Conservation (phyloP, 2,329 filamentous ascomycete genomes). For the Scedosporium apiospermum region DNA sequence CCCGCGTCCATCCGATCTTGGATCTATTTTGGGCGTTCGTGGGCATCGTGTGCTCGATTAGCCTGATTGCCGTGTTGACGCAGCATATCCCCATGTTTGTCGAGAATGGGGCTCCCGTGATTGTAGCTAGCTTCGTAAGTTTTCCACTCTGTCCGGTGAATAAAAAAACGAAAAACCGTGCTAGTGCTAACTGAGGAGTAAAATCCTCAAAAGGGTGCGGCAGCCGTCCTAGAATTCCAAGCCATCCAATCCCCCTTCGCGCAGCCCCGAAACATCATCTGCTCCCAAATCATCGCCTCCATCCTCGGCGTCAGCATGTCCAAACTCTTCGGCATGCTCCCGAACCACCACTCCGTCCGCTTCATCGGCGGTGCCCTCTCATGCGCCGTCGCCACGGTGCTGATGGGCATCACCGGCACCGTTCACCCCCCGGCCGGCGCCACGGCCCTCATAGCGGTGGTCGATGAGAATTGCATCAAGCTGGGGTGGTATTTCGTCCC, state of each 20-base stretch:
- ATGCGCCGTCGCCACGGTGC: conserved; percentile 50
- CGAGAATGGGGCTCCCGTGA: conserved; percentile 42
- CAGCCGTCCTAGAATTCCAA: conserved; percentile 67
- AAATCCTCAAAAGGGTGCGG: conserved; percentile 39
- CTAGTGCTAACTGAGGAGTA: conserved; percentile 16
- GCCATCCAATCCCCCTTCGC: conserved; percentile 62
- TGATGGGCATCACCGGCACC: conserved; percentile 64
- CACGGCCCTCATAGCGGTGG: conserved; percentile 59
- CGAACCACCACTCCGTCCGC: conserved; percentile 38
- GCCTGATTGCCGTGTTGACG: conserved; percentile 48
- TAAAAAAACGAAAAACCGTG: background rate
- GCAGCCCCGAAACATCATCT: conserved; percentile 60
- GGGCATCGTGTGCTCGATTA: conserved; percentile 53
- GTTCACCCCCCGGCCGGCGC: conserved; percentile 68
- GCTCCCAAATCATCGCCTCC: conserved; percentile 57
- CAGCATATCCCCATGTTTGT: conserved; percentile 44
- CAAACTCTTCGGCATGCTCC: conserved; percentile 52
- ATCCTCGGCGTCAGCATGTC: conserved; percentile 50
- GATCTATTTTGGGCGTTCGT: conserved; percentile 54
- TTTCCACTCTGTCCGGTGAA: background rate
- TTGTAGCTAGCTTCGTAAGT: conserved; percentile 64
- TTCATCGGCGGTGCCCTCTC: conserved; percentile 58
- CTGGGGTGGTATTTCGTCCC: conserved; percentile 64
- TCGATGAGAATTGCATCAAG: conserved; percentile 39
- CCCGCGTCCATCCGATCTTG: conserved; percentile 44